Percentiles rank a stretch among this genome's conserved stretches.
These are phyloP conservation scores for Mycena chlorophos DNA, from an alignment of 768 basidiomycete species.

Conservation along the genomic window DNA sequence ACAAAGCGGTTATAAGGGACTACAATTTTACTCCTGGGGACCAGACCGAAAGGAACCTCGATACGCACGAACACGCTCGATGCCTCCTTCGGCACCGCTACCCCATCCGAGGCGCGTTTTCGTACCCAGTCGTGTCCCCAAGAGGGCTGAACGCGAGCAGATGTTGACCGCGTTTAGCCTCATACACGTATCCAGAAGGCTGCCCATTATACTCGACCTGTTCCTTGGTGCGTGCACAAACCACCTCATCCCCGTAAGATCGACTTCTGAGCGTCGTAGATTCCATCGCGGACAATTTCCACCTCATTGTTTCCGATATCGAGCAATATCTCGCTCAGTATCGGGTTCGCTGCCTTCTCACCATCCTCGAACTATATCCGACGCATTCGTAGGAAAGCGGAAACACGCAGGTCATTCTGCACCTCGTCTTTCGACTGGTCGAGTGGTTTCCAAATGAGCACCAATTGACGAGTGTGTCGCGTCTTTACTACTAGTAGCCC, in stretches of 20 bases:
- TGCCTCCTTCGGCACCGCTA: slow-evolving; percentile 38
- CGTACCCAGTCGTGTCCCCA: neutral
- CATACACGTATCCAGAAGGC: slow-evolving; percentile 56
- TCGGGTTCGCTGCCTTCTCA: slow-evolving; percentile 41
- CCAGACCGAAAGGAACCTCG: too few species aligned
- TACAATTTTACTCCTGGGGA: too few species aligned
- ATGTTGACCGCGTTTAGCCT: slow-evolving; percentile 58
- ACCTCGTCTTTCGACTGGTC: slow-evolving; percentile 58
- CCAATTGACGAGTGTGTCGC: slow-evolving; percentile 60
- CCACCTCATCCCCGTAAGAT: neutral
- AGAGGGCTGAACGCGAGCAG: slow-evolving; percentile 28
- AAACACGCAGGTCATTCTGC: slow-evolving; percentile 50
- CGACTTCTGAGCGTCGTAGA: slow-evolving; percentile 40
- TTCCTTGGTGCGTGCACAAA: slow-evolving; percentile 59
- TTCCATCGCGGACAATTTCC: slow-evolving; percentile 57
- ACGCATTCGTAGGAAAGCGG: slow-evolving; percentile 38
- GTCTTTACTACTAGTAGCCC: neutral
- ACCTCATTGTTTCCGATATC: slow-evolving; percentile 64
- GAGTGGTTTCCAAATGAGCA: slow-evolving; percentile 79
- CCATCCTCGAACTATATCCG: neutral
- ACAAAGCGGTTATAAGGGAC: too few species aligned
- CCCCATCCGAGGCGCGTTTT: neutral
- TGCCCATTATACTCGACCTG: slow-evolving; percentile 67
- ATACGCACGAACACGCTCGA: too few species aligned
- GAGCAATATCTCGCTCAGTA: slow-evolving; percentile 57